These are phyloP conservation scores for Phytophthora gonapodyides DNA, from an alignment of 352 stramenopile genomes.

Conservation along the genomic window DNA sequence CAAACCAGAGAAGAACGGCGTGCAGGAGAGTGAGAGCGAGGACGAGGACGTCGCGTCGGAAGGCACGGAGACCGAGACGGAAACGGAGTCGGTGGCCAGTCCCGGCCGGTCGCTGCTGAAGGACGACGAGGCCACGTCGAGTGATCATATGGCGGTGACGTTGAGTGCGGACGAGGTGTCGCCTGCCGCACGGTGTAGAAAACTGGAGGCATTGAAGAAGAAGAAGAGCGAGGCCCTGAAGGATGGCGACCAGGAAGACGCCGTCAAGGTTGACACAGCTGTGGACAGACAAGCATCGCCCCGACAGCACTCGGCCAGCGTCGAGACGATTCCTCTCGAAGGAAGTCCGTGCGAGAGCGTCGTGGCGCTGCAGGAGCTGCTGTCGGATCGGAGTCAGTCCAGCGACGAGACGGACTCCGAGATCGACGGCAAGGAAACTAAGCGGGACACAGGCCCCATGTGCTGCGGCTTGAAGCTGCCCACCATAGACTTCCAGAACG, in stretches of 20 bases:
- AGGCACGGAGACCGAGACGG: constrained; percentile 46
- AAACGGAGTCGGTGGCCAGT: constrained; percentile 38
- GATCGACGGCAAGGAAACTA: constrained; percentile 22
- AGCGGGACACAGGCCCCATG: constrained; percentile 27
- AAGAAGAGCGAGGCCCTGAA: background rate
- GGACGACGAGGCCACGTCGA: constrained; percentile 9
- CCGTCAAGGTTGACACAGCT: constrained; percentile 22
- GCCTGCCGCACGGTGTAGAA: constrained; percentile 28
- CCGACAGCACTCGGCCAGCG: constrained; percentile 23
- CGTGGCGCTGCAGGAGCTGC: constrained; percentile 55
- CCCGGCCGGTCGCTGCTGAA: constrained; percentile 21
- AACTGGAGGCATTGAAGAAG: constrained; percentile 23
- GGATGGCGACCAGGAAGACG: constrained; percentile 15
- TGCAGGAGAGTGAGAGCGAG: constrained; percentile 17
- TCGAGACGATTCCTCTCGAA: constrained; percentile 43
- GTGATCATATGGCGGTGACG: constrained; percentile 20
- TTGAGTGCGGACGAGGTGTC: constrained; percentile 29
- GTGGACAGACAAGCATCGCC: constrained; percentile 7
- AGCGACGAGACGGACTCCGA: constrained; percentile 30
- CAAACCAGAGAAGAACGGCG: constrained; percentile 17
- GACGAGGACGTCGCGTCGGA: constrained; percentile 28
- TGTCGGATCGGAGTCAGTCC: constrained; percentile 32
- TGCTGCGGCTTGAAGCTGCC: constrained; percentile 54
- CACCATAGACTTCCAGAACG: constrained; percentile 68
- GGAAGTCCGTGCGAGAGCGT: constrained; percentile 60